phyloP scores from a whole-genome alignment of 768 basidiomycete genomes.

The Melanogaster broomeanus region DNA sequence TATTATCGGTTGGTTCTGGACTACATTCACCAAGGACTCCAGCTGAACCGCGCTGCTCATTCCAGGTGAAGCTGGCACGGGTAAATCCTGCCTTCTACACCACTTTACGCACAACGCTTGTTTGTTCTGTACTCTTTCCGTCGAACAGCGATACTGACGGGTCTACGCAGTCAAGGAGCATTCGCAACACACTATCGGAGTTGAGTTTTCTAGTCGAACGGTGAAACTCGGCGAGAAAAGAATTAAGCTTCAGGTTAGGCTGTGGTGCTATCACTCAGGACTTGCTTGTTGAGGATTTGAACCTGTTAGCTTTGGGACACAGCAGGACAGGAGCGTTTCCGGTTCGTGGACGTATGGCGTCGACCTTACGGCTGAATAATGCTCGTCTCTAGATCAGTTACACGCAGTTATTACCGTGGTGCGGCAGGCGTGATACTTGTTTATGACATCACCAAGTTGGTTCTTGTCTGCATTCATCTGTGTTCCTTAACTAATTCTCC shows the following conservation, averaged over 20 bases:
- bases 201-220: slow-evolving; percentile 95
- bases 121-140: slow-evolving; percentile 43
- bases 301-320: slow-evolving; percentile 88
- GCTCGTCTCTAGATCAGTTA: slow-evolving; percentile 66
- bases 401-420: slow-evolving; percentile 94
- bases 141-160: slow-evolving; percentile 6
- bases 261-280: slow-evolving; percentile 1
- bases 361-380: slow-evolving; percentile 10
- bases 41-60: slow-evolving; percentile 4
- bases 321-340: slow-evolving; percentile 93
- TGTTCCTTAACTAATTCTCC: slow-evolving; percentile 1
- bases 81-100: slow-evolving; percentile 95
- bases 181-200: slow-evolving; percentile 97
- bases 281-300: slow-evolving; percentile 12
- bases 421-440: slow-evolving; percentile 91
- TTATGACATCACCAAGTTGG: slow-evolving; percentile 89
- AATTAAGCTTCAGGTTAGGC: slow-evolving; percentile 88
- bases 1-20: slow-evolving; percentile 72
- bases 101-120: slow-evolving; percentile 97
- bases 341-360: slow-evolving; percentile 45
- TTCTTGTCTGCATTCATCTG: slow-evolving; percentile 2
- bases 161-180: slow-evolving; percentile 84
- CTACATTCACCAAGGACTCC: slow-evolving; percentile 2
- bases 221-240: slow-evolving; percentile 92
- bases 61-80: slow-evolving; percentile 92